A percentile compares a stretch with the other conserved stretches of the same genome.
phyloP scores from a whole-genome alignment of 257 asterid genomes.

The Nicotiana otophora region DNA sequence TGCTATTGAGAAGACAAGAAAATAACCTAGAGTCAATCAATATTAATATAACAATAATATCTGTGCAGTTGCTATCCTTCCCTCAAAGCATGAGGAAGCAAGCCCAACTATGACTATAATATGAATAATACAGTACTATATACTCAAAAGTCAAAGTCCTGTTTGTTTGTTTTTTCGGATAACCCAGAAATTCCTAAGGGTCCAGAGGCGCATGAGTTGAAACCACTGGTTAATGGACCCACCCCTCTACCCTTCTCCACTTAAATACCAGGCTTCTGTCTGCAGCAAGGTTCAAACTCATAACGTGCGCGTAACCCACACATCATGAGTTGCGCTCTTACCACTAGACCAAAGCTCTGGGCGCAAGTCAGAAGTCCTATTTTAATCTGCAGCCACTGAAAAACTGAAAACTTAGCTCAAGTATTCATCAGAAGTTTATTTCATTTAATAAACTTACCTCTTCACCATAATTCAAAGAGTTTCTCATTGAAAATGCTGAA shows the following conservation, averaged over 20 bases:
- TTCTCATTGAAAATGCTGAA: not conserved
- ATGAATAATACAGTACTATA: not conserved
- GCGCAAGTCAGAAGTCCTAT: not conserved
- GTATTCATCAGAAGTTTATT: not conserved
- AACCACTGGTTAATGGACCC: no score
- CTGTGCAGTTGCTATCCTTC: not conserved
- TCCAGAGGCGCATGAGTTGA: no score
- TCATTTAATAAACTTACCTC: not conserved
- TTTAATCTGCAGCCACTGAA: not conserved
- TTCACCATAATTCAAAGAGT: not conserved
- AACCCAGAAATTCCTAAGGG: no score
- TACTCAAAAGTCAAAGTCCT: not conserved
- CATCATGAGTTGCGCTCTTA: no score
- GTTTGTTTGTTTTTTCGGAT: no score
- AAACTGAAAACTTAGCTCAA: not conserved
- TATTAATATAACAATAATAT: not conserved
- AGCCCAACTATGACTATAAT: not conserved
- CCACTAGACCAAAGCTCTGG: no score
- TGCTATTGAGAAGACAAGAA: constrained; percentile 27
- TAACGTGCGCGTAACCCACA: no score
- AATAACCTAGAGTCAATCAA: not conserved
- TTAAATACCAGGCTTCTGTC: no score
- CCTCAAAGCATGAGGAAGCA: not conserved
- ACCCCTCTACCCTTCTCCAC: no score
- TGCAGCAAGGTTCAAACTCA: no score